Base-by-base conservation (phyloP, 2,329 filamentous ascomycete genomes). In the Calonectria pauciramosa region DNA sequence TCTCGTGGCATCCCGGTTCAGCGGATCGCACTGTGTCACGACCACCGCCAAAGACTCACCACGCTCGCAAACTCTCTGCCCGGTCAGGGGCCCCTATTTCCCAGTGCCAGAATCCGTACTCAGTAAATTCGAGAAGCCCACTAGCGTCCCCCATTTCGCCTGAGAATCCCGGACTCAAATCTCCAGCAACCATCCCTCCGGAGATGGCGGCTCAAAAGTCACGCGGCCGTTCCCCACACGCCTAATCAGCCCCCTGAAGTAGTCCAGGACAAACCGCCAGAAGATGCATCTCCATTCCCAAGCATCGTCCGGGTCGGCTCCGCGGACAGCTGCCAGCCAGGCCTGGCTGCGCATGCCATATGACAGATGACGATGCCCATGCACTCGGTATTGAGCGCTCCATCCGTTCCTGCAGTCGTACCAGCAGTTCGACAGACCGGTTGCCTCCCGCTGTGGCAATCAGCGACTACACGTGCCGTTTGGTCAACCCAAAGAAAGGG, bases 141-240 rank as follows among this genome's bases (percentile, higher is more conserved):
- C 74, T 79, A 79, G 75, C 72, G 70, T 63, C 44, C 63, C 51
- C 71, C 44, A 73, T 71, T 72, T 75, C 68, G 68, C 68, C 76
- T 75, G 71, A 44, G 59, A 51, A 69, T 70, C 67, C 71, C 67
- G 38, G 67, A 34, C 68, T 59, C 71, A 73, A 70, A 73, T 73
- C 71, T 73, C 70, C 67, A 66, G 36, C 28, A 67, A 52, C 67
- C 74, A 59, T 71, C 68, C 68, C 67, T 75, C 76, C 71, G 78
- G 80, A 79, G 75, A 80, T 81, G 80, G 78, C 78, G 80, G 80
- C 80, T 81, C 76, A 75, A 77, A 64, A 74, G 76, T 80, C 79
- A 80, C 77, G 77, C 78, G 76, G 78, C 68, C 72, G 23, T 59
- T 63, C 69, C 70, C 70, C 68, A 71, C 73, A 67, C 47, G 51